Percentiles rank a stretch among this genome's conserved stretches.
phyloP scores from a whole-genome alignment of 257 asterid species.

The Verbascum thapsus region DNA sequence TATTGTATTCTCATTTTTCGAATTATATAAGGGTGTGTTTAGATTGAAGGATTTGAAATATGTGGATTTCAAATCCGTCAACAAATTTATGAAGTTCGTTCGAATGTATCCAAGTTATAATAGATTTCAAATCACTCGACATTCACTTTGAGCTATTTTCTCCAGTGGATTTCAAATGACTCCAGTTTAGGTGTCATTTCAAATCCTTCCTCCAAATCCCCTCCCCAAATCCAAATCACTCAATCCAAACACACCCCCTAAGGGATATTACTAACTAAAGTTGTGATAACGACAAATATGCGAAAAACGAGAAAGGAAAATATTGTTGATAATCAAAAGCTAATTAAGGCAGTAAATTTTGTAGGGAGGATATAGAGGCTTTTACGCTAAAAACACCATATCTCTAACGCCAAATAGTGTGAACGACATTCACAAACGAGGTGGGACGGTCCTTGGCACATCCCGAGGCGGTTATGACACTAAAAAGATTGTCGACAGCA shows the following conservation, averaged over 20 bases:
- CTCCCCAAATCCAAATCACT: too few species aligned
- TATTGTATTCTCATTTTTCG: constrained; percentile 10
- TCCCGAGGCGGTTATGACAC: constrained; percentile 84
- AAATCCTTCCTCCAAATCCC: too few species aligned
- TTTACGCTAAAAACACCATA: constrained; percentile 73
- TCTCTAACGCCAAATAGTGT: constrained; percentile 68
- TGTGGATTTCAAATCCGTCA: too few species aligned
- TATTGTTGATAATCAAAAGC: background rate
- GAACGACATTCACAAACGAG: constrained; percentile 87
- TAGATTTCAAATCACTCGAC: too few species aligned
- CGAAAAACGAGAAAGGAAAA: background rate
- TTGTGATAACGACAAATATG: background rate
- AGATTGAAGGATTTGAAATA: too few species aligned
- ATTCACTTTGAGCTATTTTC: background rate
- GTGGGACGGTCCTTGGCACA: constrained; percentile 87
- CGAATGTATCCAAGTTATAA: too few species aligned
- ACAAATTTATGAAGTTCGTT: too few species aligned
- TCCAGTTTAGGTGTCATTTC: too few species aligned
- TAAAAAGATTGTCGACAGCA: constrained; percentile 87
- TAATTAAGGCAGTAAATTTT: constrained; percentile 30
- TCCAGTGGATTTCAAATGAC: background rate
- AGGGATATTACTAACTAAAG: background rate
- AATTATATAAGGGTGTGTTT: too few species aligned
- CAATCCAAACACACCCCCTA: too few species aligned
- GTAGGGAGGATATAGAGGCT: constrained; percentile 89